Evolutionary conservation across 1,284 basidiomycete species (phyloP).

Genomic region (Leccinum subfulvum): DNA sequence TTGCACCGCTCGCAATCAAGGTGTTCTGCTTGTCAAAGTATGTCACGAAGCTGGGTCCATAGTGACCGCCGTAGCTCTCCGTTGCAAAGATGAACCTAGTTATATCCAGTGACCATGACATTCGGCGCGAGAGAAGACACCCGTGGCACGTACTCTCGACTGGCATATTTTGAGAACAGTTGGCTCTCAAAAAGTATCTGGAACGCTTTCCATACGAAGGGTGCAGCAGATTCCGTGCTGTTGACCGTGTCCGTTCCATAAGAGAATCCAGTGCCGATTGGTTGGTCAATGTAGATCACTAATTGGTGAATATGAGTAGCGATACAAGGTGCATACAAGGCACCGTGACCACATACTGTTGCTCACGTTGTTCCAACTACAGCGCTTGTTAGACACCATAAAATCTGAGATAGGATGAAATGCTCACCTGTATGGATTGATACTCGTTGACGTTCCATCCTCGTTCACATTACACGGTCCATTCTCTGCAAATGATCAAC

Average conservation of each 20-base stretch:
- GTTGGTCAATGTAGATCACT: slow-evolving; percentile 80
- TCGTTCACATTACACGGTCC: slow-evolving; percentile 31
- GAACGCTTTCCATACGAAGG: slow-evolving; percentile 60
- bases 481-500: slow-evolving; percentile 20
- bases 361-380: slow-evolving; percentile 67
- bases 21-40: slow-evolving; percentile 68
- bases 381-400: not conserved
- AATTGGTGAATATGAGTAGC: not conserved
- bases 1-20: slow-evolving; percentile 45
- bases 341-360: slow-evolving; percentile 45
- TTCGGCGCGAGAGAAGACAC: not conserved
- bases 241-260: slow-evolving; percentile 55
- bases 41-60: slow-evolving; percentile 61
- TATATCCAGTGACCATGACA: not conserved
- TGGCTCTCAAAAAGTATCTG: slow-evolving; percentile 67
- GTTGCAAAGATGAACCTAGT: slow-evolving; percentile 61
- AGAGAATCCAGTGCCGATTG: slow-evolving; percentile 68
- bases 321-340: not conserved
- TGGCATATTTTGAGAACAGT: slow-evolving; percentile 56
- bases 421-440: slow-evolving; percentile 33
- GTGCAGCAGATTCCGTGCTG: slow-evolving; percentile 50
- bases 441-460: slow-evolving; percentile 24
- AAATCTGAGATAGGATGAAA: not conserved
- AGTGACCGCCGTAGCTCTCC: slow-evolving; percentile 71
- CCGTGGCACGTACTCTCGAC: slow-evolving; percentile 46